Conservation (phyloP, 805 yeast species). For the Pichia scutulata region DNA sequence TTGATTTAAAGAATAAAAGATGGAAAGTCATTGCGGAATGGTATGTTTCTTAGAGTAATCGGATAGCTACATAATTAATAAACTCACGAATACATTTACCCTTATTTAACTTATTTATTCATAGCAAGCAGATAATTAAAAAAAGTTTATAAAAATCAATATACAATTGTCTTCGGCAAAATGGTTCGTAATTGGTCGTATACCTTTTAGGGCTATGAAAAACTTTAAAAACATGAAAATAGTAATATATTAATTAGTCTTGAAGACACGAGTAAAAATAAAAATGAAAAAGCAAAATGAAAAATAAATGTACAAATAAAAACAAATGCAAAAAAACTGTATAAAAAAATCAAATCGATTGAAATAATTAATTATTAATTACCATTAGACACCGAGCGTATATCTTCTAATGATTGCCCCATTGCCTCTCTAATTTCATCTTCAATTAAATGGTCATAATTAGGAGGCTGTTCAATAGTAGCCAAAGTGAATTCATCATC, state of each 20-base stretch:
- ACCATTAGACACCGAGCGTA: not conserved
- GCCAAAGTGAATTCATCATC: conserved; percentile 24
- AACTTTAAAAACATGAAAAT: too few relatives aligned
- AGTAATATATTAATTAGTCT: not conserved
- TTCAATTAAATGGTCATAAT: conserved; percentile 13
- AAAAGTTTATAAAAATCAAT: too few relatives aligned
- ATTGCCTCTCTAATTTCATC: conserved; percentile 14
- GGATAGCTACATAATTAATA: conserved; percentile 1
- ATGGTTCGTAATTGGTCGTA: too few relatives aligned
- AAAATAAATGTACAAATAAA: not conserved
- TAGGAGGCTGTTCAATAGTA: conserved; percentile 16
- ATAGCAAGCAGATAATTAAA: not conserved
- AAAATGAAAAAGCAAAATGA: not conserved
- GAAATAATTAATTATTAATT: not conserved
- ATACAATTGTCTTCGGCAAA: too few relatives aligned
- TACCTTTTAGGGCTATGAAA: too few relatives aligned
- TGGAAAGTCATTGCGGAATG: conserved; percentile 93
- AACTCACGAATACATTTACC: not conserved
- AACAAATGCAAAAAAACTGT: not conserved
- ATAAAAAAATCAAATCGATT: not conserved
- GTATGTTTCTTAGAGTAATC: conserved; percentile 30
- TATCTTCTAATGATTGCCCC: not conserved
- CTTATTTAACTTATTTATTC: not conserved
- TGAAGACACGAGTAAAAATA: not conserved
- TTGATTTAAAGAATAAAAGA: conserved; percentile 66